A percentile compares a stretch with the other conserved stretches of the same genome.
Evolutionary conservation across 1,139 yeast genomes (phyloP).

Genomic region (Geotrichum siamense): DNA sequence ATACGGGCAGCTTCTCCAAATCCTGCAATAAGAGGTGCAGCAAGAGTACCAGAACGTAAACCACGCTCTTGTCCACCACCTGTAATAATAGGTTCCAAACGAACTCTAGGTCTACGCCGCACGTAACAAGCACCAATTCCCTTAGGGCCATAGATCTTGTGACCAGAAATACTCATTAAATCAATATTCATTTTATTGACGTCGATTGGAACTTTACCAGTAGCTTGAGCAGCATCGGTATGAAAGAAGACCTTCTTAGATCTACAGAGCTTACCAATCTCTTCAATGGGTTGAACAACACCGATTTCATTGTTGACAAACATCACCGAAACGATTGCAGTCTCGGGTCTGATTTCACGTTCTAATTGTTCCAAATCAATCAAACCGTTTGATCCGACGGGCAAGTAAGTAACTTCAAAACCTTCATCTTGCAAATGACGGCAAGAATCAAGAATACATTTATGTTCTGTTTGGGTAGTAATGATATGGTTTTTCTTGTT

Average conservation of each 20-base stretch:
- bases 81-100: constrained; percentile 87
- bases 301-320: constrained; percentile 98
- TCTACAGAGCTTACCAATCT: constrained; percentile 84
- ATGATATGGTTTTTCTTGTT: constrained; percentile 89
- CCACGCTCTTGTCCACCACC: constrained; percentile 99
- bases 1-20: constrained; percentile 96
- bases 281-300: constrained; percentile 91
- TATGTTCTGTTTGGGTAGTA: constrained; percentile 95
- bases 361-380: constrained; percentile 70
- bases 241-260: constrained; percentile 89
- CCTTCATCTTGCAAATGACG: constrained; percentile 95
- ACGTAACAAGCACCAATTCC: constrained; percentile 95
- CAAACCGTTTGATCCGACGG: constrained; percentile 76
- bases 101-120: constrained; percentile 96
- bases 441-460: constrained; percentile 94
- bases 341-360: constrained; percentile 81
- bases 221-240: constrained; percentile 98
- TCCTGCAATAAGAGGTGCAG: constrained; percentile 92
- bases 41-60: constrained; percentile 89
- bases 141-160: constrained; percentile 96
- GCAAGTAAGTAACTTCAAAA: constrained; percentile 87
- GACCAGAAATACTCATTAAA: constrained; percentile 87
- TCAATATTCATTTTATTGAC: constrained; percentile 93
- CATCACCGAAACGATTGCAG: constrained; percentile 90
- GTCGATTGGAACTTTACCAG: constrained; percentile 86